Conservation (phyloP, 192 early-diverging fungal genomes). For the Coemansia sp. region DNA sequence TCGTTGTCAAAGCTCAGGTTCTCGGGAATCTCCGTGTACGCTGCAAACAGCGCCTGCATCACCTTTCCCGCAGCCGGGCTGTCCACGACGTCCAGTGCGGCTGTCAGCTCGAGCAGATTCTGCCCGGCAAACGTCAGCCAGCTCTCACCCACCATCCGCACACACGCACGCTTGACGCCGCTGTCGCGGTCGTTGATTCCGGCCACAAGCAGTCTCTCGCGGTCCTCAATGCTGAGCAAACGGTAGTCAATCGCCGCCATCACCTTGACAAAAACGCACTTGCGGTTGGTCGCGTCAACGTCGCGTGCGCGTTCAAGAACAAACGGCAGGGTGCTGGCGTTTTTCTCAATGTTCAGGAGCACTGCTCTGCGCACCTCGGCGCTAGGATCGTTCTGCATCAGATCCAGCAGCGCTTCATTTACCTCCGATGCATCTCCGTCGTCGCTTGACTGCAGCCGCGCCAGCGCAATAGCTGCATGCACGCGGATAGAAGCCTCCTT, state of each 20-base stretch:
- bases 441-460: constrained; percentile 69
- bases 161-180: constrained; percentile 70
- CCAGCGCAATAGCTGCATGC: constrained; percentile 74
- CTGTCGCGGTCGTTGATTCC: constrained; percentile 82
- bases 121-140: constrained; percentile 75
- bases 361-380: constrained; percentile 82
- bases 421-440: constrained; percentile 61
- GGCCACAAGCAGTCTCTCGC: constrained; percentile 67
- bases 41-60: constrained; percentile 61
- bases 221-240: constrained; percentile 63
- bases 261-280: constrained; percentile 68
- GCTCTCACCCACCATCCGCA: constrained; percentile 63
- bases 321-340: constrained; percentile 58
- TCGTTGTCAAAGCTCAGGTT: constrained; percentile 56
- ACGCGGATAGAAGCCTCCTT: constrained; percentile 77
- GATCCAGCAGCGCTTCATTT: constrained; percentile 58
- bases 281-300: constrained; percentile 70
- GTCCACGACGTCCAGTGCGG: constrained; percentile 70
- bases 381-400: constrained; percentile 73
- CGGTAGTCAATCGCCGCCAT: constrained; percentile 71
- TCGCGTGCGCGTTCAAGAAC: constrained; percentile 78
- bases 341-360: constrained; percentile 70
- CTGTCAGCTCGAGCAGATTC: constrained; percentile 71
- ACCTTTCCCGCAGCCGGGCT: constrained; percentile 62
- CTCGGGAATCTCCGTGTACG: constrained; percentile 65